These are phyloP conservation scores for Coix lacrymajobi DNA, from an alignment of 176 grass and related monocot species.

Conservation along the genomic window DNA sequence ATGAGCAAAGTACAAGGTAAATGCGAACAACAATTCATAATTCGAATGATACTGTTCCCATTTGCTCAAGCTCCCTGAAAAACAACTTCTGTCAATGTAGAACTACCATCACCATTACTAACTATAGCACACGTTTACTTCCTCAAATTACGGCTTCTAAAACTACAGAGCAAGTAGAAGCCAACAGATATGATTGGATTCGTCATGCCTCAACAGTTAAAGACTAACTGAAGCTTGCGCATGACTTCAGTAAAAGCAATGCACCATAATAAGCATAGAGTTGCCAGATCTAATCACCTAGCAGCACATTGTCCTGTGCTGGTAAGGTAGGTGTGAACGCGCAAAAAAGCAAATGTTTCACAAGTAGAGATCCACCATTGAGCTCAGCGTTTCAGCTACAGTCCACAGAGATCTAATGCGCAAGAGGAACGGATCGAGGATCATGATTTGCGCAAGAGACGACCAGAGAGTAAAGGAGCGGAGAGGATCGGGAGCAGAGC, in stretches of 20 bases:
- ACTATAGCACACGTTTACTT: background rate
- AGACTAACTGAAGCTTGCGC: background rate
- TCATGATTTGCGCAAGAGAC: background rate
- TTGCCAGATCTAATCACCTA: slow-evolving; percentile 14
- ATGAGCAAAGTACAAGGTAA: background rate
- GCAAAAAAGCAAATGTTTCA: background rate
- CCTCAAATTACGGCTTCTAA: background rate
- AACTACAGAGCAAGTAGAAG: background rate
- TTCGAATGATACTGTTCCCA: background rate
- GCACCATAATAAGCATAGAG: background rate
- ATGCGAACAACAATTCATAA: background rate
- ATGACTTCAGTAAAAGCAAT: background rate
- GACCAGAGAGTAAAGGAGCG: background rate
- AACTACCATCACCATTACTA: background rate
- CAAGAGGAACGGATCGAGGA: background rate
- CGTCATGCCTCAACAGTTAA: background rate
- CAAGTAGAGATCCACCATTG: slow-evolving; percentile 6
- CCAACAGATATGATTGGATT: background rate
- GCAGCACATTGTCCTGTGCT: background rate
- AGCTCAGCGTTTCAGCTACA: background rate
- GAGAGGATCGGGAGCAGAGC: background rate
- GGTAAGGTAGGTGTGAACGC: background rate
- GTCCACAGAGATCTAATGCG: background rate
- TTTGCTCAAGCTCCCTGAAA: background rate
- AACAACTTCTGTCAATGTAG: background rate